Evolutionary conservation across 495 filamentous ascomycete species (phyloP).

Genomic region (Friedmanniomyces simplex): DNA sequence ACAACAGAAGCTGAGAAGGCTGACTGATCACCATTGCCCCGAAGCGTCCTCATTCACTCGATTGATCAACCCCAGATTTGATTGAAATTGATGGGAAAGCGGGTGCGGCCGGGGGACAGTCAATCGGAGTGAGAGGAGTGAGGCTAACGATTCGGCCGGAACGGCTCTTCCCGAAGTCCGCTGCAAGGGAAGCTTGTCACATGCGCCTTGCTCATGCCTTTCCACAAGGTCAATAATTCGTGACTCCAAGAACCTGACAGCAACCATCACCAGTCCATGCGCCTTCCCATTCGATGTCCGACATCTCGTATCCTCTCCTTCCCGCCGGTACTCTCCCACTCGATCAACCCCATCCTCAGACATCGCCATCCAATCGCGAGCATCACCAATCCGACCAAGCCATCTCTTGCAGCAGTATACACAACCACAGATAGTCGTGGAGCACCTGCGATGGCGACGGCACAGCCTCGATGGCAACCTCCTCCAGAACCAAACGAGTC

Average conservation of each 20-base stretch:
- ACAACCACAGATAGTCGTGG: slow-evolving; percentile 5
- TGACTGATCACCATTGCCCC: too few species aligned
- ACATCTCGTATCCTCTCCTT: neutral
- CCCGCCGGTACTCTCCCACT: neutral
- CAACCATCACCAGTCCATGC: neutral
- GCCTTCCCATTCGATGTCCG: neutral
- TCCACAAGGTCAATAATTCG: neutral
- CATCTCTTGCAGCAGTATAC: neutral
- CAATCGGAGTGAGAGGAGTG: too few species aligned
- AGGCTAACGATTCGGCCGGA: neutral
- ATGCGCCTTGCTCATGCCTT: neutral
- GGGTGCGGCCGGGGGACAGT: too few species aligned
- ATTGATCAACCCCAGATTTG: too few species aligned
- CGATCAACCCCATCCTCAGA: neutral
- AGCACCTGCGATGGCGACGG: slow-evolving; percentile 17
- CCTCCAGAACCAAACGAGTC: slow-evolving; percentile 21
- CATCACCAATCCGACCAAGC: neutral
- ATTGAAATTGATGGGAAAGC: too few species aligned
- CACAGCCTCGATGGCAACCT: slow-evolving; percentile 34
- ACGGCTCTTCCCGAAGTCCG: neutral
- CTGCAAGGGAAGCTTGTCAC: neutral
- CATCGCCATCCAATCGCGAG: neutral
- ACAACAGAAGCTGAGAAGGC: too few species aligned
- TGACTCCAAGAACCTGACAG: neutral
- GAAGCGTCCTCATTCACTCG: too few species aligned